Percentiles rank a stretch among this genome's conserved stretches.
These are phyloP conservation scores for Cryptosporidium sp. DNA, from an alignment of 169 alveolate species.

Conservation along the genomic window DNA sequence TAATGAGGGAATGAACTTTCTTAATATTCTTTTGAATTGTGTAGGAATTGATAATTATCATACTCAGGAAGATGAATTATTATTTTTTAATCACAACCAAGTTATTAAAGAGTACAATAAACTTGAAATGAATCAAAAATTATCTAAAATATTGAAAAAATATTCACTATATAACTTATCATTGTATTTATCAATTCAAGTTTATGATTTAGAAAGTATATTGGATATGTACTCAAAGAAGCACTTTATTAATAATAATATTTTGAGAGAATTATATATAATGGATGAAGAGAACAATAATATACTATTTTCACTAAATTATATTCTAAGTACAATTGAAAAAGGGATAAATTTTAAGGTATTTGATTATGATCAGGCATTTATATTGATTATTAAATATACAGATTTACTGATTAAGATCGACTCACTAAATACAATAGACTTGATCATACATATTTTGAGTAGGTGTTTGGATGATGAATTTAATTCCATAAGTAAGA, in stretches of 20 bases:
- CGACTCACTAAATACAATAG: constrained; percentile 52
- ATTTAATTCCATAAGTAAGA: not conserved
- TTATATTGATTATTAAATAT: constrained; percentile 21
- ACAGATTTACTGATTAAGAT: constrained; percentile 25
- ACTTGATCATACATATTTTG: constrained; percentile 28
- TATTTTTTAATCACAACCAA: not conserved
- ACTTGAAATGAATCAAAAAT: constrained; percentile 24
- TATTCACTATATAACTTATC: constrained; percentile 40
- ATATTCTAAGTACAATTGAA: constrained; percentile 41
- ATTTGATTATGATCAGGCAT: constrained; percentile 31
- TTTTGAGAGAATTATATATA: constrained; percentile 42
- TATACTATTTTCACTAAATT: constrained; percentile 26
- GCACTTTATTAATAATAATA: constrained; percentile 24
- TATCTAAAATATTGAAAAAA: constrained; percentile 26
- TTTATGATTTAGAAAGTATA: constrained; percentile 57
- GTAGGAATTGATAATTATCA: not conserved
- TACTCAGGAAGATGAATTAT: not conserved
- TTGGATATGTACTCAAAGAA: constrained; percentile 60
- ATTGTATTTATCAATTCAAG: constrained; percentile 55
- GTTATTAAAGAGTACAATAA: not conserved
- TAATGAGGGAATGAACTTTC: constrained; percentile 44
- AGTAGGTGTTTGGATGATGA: constrained; percentile 21
- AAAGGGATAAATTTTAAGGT: constrained; percentile 50
- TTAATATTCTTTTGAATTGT: not conserved
- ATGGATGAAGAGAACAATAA: constrained; percentile 52